Percentiles rank a stretch among this genome's conserved stretches.
These are phyloP conservation scores for Aspergillus tanneri DNA, from an alignment of 2,329 filamentous ascomycete genomes.

Conservation along the genomic window DNA sequence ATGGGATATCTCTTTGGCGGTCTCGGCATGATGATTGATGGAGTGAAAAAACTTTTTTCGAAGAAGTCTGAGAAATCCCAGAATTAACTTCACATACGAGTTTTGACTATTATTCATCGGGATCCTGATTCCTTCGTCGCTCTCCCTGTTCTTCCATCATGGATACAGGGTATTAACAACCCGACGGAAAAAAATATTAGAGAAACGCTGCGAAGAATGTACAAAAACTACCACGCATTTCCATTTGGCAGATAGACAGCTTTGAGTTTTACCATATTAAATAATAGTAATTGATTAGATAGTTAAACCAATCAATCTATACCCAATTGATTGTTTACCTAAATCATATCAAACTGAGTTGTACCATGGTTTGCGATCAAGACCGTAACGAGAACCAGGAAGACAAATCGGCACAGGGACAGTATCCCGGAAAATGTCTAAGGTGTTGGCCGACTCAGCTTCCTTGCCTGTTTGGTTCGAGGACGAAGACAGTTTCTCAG, in stretches of 20 bases:
- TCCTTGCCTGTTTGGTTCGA: constrained; percentile 29
- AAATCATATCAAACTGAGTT: constrained; percentile 16
- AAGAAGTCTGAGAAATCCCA: constrained; percentile 23
- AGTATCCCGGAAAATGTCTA: constrained; percentile 35
- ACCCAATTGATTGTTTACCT: background rate
- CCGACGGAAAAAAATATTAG: background rate
- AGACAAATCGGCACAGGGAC: constrained; percentile 48
- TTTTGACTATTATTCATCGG: background rate
- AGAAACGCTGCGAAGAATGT: background rate
- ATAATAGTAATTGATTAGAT: too few species aligned
- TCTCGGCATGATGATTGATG: constrained; percentile 44
- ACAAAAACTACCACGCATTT: background rate
- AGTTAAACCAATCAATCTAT: constrained; percentile 3
- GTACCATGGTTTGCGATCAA: constrained; percentile 25
- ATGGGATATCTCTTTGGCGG: constrained; percentile 57
- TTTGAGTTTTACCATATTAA: too few species aligned
- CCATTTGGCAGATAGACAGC: background rate
- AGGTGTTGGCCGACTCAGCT: constrained; percentile 15
- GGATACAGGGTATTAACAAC: background rate
- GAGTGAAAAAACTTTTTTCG: constrained; percentile 29
- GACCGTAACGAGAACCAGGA: constrained; percentile 30
- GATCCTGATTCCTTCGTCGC: background rate
- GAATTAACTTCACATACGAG: constrained; percentile 7
- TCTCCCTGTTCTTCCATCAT: background rate
- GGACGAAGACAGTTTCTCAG: background rate